Conservation (phyloP, 108 stramenopile species). For the Pseudonitzschia pungens region DNA sequence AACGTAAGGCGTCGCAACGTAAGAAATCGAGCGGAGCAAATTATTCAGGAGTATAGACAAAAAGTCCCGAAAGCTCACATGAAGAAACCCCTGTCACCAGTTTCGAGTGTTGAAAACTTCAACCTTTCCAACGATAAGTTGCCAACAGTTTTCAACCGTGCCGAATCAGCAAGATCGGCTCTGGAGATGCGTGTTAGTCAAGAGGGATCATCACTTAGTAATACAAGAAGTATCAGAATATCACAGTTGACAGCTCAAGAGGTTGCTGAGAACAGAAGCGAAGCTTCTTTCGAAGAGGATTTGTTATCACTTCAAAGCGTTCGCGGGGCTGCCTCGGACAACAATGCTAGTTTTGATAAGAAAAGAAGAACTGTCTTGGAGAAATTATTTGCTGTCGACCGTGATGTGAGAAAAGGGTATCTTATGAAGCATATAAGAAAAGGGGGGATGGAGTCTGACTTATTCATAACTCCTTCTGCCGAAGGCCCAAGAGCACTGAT, state of each 20-base stretch:
- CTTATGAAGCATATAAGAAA: constrained; percentile 67
- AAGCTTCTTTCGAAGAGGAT: constrained; percentile 53
- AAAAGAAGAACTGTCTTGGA: constrained; percentile 71
- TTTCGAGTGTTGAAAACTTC: constrained; percentile 14
- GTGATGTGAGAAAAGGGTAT: constrained; percentile 68
- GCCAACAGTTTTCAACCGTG: constrained; percentile 69
- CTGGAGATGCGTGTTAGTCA: constrained; percentile 38
- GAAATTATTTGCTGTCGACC: constrained; percentile 75
- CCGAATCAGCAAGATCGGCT: constrained; percentile 53
- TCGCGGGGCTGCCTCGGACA: constrained; percentile 28
- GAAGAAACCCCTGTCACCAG: constrained; percentile 1
- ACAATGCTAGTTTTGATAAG: constrained; percentile 45
- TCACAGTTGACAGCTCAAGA: constrained; percentile 49
- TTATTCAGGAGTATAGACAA: constrained; percentile 51
- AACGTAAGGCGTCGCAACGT: constrained; percentile 57
- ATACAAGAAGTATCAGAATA: constrained; percentile 49
- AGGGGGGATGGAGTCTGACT: constrained; percentile 35
- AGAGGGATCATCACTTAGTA: constrained; percentile 27
- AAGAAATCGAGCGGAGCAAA: constrained; percentile 58
- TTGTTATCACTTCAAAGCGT: constrained; percentile 72
- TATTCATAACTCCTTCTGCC: constrained; percentile 15
- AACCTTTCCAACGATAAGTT: constrained; percentile 45
- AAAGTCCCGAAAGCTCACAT: background rate
- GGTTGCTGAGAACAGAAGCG: background rate
- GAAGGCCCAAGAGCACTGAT: constrained; percentile 72